These are phyloP conservation scores for Penicillium sp. DNA, from an alignment of 2,329 filamentous ascomycete species.

Conservation along the genomic window DNA sequence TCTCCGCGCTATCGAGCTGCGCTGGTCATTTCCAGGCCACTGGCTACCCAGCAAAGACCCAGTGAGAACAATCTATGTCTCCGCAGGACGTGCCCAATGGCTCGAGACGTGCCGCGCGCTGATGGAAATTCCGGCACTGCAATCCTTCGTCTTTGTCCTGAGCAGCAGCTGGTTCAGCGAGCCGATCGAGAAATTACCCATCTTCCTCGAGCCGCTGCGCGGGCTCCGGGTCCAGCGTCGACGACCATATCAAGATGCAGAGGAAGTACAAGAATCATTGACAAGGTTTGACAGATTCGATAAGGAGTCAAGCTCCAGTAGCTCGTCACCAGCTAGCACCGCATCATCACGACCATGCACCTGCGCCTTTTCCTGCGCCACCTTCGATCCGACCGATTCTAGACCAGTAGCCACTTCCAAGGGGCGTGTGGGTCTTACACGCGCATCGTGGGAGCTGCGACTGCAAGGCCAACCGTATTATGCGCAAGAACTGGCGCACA, in stretches of 20 bases:
- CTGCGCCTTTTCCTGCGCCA: no score
- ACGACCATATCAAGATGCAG: background rate
- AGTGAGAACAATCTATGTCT: constrained; percentile 36
- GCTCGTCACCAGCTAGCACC: no score
- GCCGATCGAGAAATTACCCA: constrained; percentile 31
- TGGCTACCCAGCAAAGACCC: constrained; percentile 40
- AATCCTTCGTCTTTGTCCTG: constrained; percentile 30
- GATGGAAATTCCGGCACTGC: constrained; percentile 20
- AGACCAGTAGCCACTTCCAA: background rate
- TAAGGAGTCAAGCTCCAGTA: no score
- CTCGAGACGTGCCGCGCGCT: constrained; percentile 32
- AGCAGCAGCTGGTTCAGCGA: constrained; percentile 36
- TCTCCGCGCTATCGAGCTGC: constrained; percentile 33
- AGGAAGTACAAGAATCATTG: background rate
- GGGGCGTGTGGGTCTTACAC: background rate
- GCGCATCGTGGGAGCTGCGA: constrained; percentile 27
- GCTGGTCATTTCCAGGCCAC: constrained; percentile 39
- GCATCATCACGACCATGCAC: no score
- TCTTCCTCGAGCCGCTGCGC: constrained; percentile 34
- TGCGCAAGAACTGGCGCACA: constrained; percentile 24
- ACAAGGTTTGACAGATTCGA: no score
- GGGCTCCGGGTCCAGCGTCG: constrained; percentile 18
- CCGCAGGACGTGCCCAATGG: constrained; percentile 35
- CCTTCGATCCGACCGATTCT: background rate
- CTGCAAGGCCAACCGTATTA: constrained; percentile 35